Evolutionary conservation across 2,329 filamentous ascomycete genomes (phyloP), one percentile per base, ranked within the genome.

Genomic region (Neonectria hederae): DNA sequence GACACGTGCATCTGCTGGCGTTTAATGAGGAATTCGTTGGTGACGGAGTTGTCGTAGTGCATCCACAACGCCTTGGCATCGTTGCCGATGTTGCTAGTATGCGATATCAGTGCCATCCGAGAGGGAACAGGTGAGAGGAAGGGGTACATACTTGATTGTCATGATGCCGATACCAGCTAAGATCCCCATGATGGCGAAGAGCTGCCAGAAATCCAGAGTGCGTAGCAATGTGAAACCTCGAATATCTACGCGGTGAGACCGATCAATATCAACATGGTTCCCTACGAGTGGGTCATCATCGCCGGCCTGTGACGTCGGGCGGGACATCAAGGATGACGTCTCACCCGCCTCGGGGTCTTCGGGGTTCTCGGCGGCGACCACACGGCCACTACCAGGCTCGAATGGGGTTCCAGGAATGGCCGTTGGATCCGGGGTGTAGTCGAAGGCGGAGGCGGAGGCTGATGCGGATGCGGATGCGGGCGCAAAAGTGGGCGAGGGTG

Each of bases 121-220:
- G 42, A 21, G 46, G 30, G 38, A 17, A 17, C 9, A 5, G 49
- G 11, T 28, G 24, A 9, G 14, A 8, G 14, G 56, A 54, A 30
- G 28, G 21, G 21, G 24, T 11, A 46, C 91, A 79, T 84, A 97
- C 94, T 99, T 99, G 81, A 99, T 99, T 0, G 95, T 98, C 96
- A 99, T 99, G 69, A 99, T 82, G 11, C 96, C 96, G 72, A 97
- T 92, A 56, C 96, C 96, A 5, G 94, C 93, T 66, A 98, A 83
- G n/a, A 97, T 87, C 42, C 90, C 94, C 86, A 99, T 92, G 70
- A 97, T 89, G 62, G 87, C 79, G 78, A 97, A 98, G 28, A 97
- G 81, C 74, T 97, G 92, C 94, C 94, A 98, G 79, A 98, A 99
- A 69, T 97, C 91, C 52, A 89, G 74, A 65, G 86, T 89, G 57